Evolutionary conservation across 2,329 filamentous ascomycete genomes (phyloP).

Genomic region (Calonectria pteridis): DNA sequence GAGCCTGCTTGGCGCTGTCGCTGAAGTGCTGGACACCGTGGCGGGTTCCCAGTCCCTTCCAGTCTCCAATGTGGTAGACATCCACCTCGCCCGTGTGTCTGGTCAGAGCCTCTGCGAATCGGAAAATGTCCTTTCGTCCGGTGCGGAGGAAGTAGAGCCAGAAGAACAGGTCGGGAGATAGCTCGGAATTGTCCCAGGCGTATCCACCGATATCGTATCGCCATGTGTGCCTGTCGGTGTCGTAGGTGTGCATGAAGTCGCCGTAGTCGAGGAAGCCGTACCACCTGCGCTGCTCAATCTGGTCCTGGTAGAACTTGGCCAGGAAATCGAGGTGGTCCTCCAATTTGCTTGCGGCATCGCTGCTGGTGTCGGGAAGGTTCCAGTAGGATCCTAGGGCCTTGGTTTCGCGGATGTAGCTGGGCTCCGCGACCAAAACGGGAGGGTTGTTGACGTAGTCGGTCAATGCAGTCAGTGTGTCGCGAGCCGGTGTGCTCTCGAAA

Average conservation of each 20-base stretch:
- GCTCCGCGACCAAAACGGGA: constrained; percentile 62
- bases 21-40: constrained; percentile 73
- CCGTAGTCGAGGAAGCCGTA: constrained; percentile 74
- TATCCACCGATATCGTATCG: constrained; percentile 74
- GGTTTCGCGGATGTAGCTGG: constrained; percentile 63
- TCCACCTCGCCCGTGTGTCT: constrained; percentile 73
- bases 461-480: constrained; percentile 58
- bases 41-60: constrained; percentile 70
- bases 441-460: constrained; percentile 63
- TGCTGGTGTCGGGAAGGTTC: constrained; percentile 53
- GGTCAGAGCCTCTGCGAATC: constrained; percentile 69
- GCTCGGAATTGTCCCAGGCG: constrained; percentile 74
- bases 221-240: constrained; percentile 70
- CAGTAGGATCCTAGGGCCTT: constrained; percentile 69
- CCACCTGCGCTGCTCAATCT: constrained; percentile 70
- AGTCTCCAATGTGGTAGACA: constrained; percentile 70
- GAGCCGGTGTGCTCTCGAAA: constrained; percentile 65
- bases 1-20: constrained; percentile 72
- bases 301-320: constrained; percentile 65
- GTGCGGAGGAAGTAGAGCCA: constrained; percentile 74
- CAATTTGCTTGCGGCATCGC: constrained; percentile 50
- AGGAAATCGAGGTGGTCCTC: constrained; percentile 68
- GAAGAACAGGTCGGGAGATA: constrained; percentile 72
- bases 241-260: constrained; percentile 74
- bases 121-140: constrained; percentile 67